Evolutionary conservation across 2,329 filamentous ascomycete genomes (phyloP).

Genomic region (Cadophora gregata): DNA sequence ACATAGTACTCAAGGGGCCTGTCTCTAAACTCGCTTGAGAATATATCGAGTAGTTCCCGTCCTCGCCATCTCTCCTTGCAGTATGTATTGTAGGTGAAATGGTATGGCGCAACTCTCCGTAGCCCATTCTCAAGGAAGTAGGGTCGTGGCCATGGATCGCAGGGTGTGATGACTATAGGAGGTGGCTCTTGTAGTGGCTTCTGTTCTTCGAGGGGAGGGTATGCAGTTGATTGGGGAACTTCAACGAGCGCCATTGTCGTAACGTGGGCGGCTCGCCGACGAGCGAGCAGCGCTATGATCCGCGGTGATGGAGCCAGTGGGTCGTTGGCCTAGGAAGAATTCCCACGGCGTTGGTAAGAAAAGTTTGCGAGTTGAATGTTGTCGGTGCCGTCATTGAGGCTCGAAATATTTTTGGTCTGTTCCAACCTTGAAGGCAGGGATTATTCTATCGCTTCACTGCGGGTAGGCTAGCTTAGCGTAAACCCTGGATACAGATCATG

Average conservation of each 20-base stretch:
- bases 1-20: conserved; percentile 86
- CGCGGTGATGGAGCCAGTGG: conserved; percentile 57
- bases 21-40: conserved; percentile 90
- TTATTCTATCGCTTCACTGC: conserved; percentile 9
- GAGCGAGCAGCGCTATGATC: conserved; percentile 56
- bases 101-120: conserved; percentile 83
- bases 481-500: not conserved
- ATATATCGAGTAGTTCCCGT: conserved; percentile 82
- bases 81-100: conserved; percentile 93
- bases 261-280: conserved; percentile 50
- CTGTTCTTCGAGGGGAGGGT: conserved; percentile 45
- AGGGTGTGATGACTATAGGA: conserved; percentile 56
- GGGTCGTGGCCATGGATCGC: conserved; percentile 64
- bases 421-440: conserved; percentile 12
- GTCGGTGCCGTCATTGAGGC: conserved; percentile 3
- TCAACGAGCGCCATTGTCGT: conserved; percentile 52
- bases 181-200: conserved; percentile 52
- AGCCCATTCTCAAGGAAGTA: conserved; percentile 87
- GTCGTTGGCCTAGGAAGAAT: not conserved
- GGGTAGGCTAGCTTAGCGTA: conserved; percentile 1
- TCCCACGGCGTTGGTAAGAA: not conserved
- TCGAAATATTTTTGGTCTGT: conserved; percentile 15
- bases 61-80: conserved; percentile 95
- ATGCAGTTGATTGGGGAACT: conserved; percentile 38
- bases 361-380: not conserved